Conservation (phyloP, 164 flowering plant genomes). For the Buxus sempervirens region DNA sequence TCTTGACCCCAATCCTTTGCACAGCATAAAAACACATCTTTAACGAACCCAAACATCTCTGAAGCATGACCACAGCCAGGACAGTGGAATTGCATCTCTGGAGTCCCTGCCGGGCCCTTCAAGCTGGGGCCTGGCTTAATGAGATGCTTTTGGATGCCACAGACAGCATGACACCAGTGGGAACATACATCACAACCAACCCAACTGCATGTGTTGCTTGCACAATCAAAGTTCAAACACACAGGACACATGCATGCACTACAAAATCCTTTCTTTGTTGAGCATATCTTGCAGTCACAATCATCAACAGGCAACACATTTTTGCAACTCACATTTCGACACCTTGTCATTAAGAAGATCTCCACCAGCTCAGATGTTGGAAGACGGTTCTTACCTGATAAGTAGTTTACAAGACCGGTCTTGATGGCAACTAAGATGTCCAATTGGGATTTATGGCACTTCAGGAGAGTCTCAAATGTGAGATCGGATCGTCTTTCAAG, state of each 20-base stretch:
- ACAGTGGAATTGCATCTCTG: conserved; percentile 84
- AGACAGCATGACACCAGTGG: conserved; percentile 95
- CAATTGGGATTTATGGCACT: conserved; percentile 59
- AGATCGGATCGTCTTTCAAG: conserved; percentile 76
- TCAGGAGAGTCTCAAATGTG: conserved; percentile 59
- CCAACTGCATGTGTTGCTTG: conserved; percentile 93
- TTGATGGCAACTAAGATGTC: conserved; percentile 70
- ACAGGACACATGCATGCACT: conserved; percentile 95
- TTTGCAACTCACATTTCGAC: conserved; percentile 73
- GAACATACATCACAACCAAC: conserved; percentile 94
- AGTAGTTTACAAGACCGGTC: conserved; percentile 53
- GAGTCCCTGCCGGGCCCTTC: conserved; percentile 58
- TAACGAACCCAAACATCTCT: conserved; percentile 93
- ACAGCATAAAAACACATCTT: conserved; percentile 71
- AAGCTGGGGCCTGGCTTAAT: conserved; percentile 69
- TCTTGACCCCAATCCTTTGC: conserved; percentile 79
- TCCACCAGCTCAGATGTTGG: conserved; percentile 61
- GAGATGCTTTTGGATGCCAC: conserved; percentile 68
- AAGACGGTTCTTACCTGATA: conserved; percentile 37
- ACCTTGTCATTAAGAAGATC: conserved; percentile 65
- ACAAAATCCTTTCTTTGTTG: conserved; percentile 80
- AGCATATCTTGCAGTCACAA: conserved; percentile 94
- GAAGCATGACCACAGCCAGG: conserved; percentile 93
- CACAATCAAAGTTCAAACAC: conserved; percentile 81
- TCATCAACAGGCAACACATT: conserved; percentile 77